Evolutionary conservation across 108 stramenopile genomes (phyloP).

Genomic region (Nannochloropsis oceanica): DNA sequence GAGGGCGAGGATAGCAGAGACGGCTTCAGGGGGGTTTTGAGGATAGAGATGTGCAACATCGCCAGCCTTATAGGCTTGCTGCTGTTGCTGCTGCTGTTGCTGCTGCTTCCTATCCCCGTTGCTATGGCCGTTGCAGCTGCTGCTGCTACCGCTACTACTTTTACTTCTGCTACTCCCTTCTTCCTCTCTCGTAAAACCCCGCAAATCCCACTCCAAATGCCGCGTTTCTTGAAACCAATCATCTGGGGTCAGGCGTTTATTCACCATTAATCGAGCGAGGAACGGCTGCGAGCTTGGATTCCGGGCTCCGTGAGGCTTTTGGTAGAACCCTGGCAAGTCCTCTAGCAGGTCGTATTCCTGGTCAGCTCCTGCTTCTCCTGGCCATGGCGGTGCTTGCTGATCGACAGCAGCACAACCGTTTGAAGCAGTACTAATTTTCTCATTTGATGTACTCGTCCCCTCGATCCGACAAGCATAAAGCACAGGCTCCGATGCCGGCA

Average conservation of each 20-base stretch:
- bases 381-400: not conserved
- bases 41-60: slow-evolving; percentile 35
- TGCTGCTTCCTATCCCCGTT: too few relatives aligned
- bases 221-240: slow-evolving; percentile 35
- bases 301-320: not conserved
- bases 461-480: slow-evolving; percentile 1
- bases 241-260: slow-evolving; percentile 16
- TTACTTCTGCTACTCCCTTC: not conserved
- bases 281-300: not conserved
- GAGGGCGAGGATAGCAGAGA: slow-evolving; percentile 2
- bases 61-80: slow-evolving; percentile 21
- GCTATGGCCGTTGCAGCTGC: not conserved
- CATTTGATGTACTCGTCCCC: not conserved
- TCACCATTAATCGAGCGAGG: slow-evolving; percentile 2
- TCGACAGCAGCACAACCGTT: not conserved
- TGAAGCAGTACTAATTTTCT: not conserved
- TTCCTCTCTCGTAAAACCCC: not conserved
- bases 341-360: not conserved
- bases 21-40: slow-evolving; percentile 8
- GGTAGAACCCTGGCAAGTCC: not conserved
- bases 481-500: slow-evolving; percentile 3
- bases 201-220: slow-evolving; percentile 29
- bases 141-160: not conserved
- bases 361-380: not conserved
- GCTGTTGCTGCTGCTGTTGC: not conserved